These are phyloP conservation scores for Tilletia horrida DNA, from an alignment of 1,284 basidiomycete species.

Conservation along the genomic window DNA sequence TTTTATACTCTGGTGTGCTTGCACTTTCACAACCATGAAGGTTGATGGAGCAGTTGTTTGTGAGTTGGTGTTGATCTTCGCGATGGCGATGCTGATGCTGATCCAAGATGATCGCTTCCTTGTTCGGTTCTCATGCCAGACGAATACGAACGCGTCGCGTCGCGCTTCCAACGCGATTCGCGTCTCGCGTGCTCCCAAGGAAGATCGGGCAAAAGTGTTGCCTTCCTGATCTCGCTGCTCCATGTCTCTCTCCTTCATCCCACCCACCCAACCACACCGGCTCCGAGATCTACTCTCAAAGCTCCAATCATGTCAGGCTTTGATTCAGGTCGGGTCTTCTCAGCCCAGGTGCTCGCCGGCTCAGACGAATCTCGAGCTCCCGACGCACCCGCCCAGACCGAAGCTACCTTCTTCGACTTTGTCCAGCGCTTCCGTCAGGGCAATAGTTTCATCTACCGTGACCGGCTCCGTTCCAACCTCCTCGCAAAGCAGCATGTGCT, in stretches of 20 bases:
- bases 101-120: background rate
- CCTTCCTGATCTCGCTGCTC: background rate
- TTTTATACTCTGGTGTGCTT: too few species aligned
- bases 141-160: background rate
- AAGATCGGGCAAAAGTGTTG: background rate
- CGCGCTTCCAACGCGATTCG: background rate
- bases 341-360: slow-evolving; percentile 47
- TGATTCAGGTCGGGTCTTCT: slow-evolving; percentile 49
- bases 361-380: slow-evolving; percentile 45
- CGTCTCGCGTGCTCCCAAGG: background rate
- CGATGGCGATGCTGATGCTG: background rate
- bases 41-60: too few species aligned
- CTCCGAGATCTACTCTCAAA: background rate
- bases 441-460: slow-evolving; percentile 62
- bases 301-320: slow-evolving; percentile 50
- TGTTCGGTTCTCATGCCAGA: background rate
- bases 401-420: slow-evolving; percentile 51
- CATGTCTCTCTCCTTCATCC: background rate
- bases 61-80: slow-evolving; percentile 3
- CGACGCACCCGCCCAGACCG: slow-evolving; percentile 51
- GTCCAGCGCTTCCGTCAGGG: slow-evolving; percentile 52
- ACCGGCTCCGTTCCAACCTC: slow-evolving; percentile 82
- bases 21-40: too few species aligned
- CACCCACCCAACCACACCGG: background rate
- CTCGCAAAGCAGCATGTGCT: slow-evolving; percentile 85